Evolutionary conservation across 2,329 filamentous ascomycete species (phyloP).

Genomic region (Arthrobotrys iridis): DNA sequence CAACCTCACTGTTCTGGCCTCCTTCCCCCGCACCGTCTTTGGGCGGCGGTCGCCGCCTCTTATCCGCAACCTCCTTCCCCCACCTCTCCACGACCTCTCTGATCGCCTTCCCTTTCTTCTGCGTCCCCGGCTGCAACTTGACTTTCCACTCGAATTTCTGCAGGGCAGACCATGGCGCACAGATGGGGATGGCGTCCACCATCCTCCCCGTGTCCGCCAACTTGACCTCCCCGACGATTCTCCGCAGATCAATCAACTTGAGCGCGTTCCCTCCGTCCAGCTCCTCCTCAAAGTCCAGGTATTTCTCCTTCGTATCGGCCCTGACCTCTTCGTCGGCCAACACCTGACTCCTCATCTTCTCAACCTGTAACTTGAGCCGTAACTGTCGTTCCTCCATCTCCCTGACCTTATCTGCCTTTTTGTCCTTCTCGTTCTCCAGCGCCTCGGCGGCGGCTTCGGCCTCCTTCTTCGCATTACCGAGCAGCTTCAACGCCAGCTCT

Average conservation of each 20-base stretch:
- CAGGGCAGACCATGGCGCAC: conserved; percentile 73
- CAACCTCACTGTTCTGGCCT: conserved; percentile 12
- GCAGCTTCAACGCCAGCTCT: conserved; percentile 80
- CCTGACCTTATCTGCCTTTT: conserved; percentile 76
- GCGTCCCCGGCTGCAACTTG: conserved; percentile 87
- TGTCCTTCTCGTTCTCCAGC: conserved; percentile 72
- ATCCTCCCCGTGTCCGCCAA: conserved; percentile 32
- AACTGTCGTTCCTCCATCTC: conserved; percentile 78
- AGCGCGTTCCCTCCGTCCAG: conserved; percentile 66
- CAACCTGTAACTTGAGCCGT: conserved; percentile 70
- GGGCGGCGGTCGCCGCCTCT: conserved; percentile 61
- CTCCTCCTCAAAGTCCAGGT: conserved; percentile 70
- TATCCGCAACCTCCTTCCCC: conserved; percentile 70
- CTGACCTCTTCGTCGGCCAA: conserved; percentile 71
- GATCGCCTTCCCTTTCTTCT: conserved; percentile 94
- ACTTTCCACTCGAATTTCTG: conserved; percentile 87
- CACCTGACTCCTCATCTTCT: conserved; percentile 70
- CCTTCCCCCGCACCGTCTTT: conserved; percentile 18
- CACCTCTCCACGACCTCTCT: conserved; percentile 88
- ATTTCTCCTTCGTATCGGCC: conserved; percentile 70
- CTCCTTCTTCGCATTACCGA: conserved; percentile 74
- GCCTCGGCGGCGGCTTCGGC: conserved; percentile 11
- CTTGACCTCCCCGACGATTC: conserved; percentile 69
- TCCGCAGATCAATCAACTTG: conserved; percentile 70
- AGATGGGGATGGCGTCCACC: conserved; percentile 72